These are phyloP conservation scores for Grosmannia serpens DNA, from an alignment of 2,329 filamentous ascomycete species.

Conservation along the genomic window DNA sequence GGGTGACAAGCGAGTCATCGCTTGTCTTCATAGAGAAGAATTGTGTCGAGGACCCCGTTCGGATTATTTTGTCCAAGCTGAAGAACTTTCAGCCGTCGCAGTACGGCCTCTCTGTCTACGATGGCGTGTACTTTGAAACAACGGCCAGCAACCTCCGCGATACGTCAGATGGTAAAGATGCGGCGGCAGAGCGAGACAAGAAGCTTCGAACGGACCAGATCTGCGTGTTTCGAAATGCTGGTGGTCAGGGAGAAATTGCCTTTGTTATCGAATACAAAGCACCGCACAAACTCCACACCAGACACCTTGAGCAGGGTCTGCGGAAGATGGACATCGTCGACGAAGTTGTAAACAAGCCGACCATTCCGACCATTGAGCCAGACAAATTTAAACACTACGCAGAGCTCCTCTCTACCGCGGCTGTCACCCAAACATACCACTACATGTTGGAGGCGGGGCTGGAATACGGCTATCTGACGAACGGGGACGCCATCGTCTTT, in stretches of 20 bases:
- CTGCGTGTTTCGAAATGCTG: slow-evolving; percentile 15
- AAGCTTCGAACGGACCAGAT: slow-evolving; percentile 22
- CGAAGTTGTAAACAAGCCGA: slow-evolving; percentile 18
- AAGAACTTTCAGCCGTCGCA: not conserved
- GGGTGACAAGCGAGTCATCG: slow-evolving; percentile 15
- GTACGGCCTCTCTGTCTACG: slow-evolving; percentile 14
- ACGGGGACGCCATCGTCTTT: slow-evolving; percentile 31
- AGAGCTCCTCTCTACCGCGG: slow-evolving; percentile 19
- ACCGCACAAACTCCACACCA: slow-evolving; percentile 31
- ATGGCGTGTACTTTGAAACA: slow-evolving; percentile 16
- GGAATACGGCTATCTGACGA: slow-evolving; percentile 30
- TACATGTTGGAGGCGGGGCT: slow-evolving; percentile 37
- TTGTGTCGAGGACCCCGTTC: slow-evolving; percentile 3
- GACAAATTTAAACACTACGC: slow-evolving; percentile 4
- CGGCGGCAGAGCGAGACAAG: slow-evolving; percentile 2
- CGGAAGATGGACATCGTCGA: slow-evolving; percentile 28
- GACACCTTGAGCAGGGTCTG: slow-evolving; percentile 30
- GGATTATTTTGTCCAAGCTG: slow-evolving; percentile 2
- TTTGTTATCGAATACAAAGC: slow-evolving; percentile 33
- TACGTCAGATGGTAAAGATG: not conserved
- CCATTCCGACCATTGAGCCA: slow-evolving; percentile 12
- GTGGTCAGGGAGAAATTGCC: slow-evolving; percentile 12
- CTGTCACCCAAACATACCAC: slow-evolving; percentile 34
- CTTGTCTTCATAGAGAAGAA: slow-evolving; percentile 14
- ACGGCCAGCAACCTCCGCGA: slow-evolving; percentile 3